phyloP scores from a whole-genome alignment of 2,329 filamentous ascomycete species.

The Thyridium curvatum region DNA sequence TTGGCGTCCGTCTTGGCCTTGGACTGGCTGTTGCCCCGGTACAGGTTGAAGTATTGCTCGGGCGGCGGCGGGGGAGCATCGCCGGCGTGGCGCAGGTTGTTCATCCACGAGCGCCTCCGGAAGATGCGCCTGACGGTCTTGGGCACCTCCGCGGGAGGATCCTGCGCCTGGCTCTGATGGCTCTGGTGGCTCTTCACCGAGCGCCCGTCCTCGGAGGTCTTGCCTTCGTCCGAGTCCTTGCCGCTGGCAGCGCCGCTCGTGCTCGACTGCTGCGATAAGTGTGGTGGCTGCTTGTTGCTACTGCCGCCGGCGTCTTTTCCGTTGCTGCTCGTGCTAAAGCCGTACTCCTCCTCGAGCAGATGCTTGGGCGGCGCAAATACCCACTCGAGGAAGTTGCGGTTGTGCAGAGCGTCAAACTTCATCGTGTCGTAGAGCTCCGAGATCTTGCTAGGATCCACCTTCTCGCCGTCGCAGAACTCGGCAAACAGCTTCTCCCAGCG shows the following conservation, averaged over 20 bases:
- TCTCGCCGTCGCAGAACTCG: conserved; percentile 94
- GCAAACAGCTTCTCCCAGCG: conserved; percentile 97
- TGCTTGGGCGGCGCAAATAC: conserved; percentile 82
- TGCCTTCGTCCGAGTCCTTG: conserved; percentile 33
- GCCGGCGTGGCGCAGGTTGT: conserved; percentile 35
- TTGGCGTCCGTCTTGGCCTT: conserved; percentile 78
- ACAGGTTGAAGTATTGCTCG: conserved; percentile 84
- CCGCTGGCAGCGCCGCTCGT: conserved; percentile 6
- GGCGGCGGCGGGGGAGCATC: conserved; percentile 51
- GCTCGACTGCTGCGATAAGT: no score
- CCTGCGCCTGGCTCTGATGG: not conserved
- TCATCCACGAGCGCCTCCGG: conserved; percentile 54
- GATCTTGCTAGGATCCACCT: conserved; percentile 97
- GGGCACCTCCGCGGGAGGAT: conserved; percentile 2
- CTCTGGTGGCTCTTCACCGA: conserved; percentile 24
- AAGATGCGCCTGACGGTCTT: conserved; percentile 46
- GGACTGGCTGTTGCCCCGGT: conserved; percentile 66
- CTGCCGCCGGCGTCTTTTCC: conserved; percentile 12
- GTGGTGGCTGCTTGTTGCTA: conserved; percentile 13
- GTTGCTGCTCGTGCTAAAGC: conserved; percentile 17
- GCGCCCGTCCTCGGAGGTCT: conserved; percentile 16
- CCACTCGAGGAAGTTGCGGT: conserved; percentile 94
- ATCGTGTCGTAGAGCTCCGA: conserved; percentile 98
- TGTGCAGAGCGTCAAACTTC: conserved; percentile 98
- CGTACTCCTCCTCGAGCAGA: conserved; percentile 64